These are phyloP conservation scores for Hypoxylon sp. DNA, from an alignment of 2,329 filamentous ascomycete species.

Conservation along the genomic window DNA sequence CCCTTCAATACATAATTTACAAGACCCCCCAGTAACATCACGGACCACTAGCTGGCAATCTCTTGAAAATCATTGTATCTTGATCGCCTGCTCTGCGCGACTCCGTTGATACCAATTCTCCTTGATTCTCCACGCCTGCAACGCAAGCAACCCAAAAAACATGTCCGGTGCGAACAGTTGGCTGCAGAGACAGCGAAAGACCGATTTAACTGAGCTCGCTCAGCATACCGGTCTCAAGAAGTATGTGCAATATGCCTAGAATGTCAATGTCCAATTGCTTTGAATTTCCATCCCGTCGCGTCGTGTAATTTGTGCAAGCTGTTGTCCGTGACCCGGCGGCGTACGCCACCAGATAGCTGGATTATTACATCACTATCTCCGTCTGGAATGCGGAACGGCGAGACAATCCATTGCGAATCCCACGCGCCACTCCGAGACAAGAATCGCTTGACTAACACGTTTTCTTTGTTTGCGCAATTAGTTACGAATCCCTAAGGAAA, in stretches of 20 bases:
- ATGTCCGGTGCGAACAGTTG: constrained; percentile 78
- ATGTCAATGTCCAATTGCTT: constrained; percentile 3
- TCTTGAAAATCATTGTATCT: constrained; percentile 47
- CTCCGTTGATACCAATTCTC: constrained; percentile 45
- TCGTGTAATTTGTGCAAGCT: constrained; percentile 21
- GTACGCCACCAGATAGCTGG: constrained; percentile 18
- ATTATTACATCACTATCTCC: constrained; percentile 36
- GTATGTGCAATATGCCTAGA: constrained; percentile 66
- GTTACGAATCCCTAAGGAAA: constrained; percentile 80
- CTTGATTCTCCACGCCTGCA: constrained; percentile 18
- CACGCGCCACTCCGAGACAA: constrained; percentile 43
- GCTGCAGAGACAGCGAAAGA: constrained; percentile 86
- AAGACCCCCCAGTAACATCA: constrained; percentile 37
- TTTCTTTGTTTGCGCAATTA: constrained; percentile 54
- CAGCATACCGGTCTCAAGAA: constrained; percentile 77
- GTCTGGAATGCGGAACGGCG: constrained; percentile 40
- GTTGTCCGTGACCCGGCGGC: constrained; percentile 9
- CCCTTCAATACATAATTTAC: constrained; percentile 11
- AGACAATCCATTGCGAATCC: constrained; percentile 41
- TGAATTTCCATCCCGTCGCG: constrained; percentile 17
- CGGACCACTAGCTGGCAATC: constrained; percentile 41
- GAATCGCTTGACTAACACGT: constrained; percentile 44
- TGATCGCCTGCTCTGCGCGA: constrained; percentile 54
- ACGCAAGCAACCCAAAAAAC: constrained; percentile 48
- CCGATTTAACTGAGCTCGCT: constrained; percentile 80